Evolutionary conservation across 2,329 filamentous ascomycete species (phyloP), one percentile per base, ranked within the genome.

Genomic region (Calonectria montana): DNA sequence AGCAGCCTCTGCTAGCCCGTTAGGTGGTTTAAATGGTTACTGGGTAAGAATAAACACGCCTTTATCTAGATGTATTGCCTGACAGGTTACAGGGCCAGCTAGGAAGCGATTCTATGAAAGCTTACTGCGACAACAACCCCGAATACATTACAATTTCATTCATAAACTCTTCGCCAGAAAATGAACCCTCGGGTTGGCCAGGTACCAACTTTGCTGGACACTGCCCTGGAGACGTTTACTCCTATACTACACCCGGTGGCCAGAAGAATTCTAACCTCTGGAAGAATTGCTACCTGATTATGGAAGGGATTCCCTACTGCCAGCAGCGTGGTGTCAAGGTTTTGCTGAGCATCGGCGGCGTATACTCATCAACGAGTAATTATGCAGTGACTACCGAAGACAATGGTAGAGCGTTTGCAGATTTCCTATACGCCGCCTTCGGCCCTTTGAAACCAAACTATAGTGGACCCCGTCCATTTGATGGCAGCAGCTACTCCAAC

Each of bases 311-410:
- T 65, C 75, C 81, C 29, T 82, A 83, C 76, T 87, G 86, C 79
- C 83, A 86, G 76, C 57, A 73, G 27, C 80, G 79, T 62, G 84
- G 84, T 68, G 83, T 86, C 73, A 87, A 87, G 80, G 77, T 87
- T 43, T 76, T 87, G 41, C 77, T 87, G 21, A 83, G 83, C 75
- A 83, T 87, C 35, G 85, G 85, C 9, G 85, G 85, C 27, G 78
- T 74, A 2, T 81, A 76, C 47, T 74, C 77, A 23, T 59, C 47
- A 2, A 66, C 59, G 39, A 80, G 78, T 74, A 80, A 84, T 76
- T 86, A 85, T 70, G 69, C 75, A 4, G 80, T 86, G 21, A 73
- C 78, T 5, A 79, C 72, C 21, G 71, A 78, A 4, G 61, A 75
- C 5, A 81, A 83, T 1, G 84, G 83, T 13, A 66, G 75, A 3